phyloP scores from a whole-genome alignment of 495 filamentous ascomycete species.

The Achaetomiella virescens region DNA sequence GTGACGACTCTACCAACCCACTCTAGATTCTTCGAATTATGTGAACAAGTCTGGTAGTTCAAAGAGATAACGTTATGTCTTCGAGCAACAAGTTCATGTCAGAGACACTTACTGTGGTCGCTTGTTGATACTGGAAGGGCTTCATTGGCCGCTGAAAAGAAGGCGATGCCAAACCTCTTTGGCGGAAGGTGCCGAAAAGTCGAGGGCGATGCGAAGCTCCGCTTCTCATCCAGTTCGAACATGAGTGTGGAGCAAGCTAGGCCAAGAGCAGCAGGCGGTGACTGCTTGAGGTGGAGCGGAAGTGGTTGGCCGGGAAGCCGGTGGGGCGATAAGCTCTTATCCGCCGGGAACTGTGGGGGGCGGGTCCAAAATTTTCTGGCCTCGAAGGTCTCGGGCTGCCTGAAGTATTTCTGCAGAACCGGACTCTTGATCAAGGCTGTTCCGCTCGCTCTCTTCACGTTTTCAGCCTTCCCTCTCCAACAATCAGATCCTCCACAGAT shows the following conservation, averaged over 20 bases:
- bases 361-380: conserved; percentile 21
- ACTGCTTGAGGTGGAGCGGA: neutral
- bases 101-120: too few relatives aligned
- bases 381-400: conserved; percentile 1
- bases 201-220: neutral
- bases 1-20: too few relatives aligned
- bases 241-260: neutral
- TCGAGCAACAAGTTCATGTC: too few relatives aligned
- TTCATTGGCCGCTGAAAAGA: neutral
- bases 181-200: neutral
- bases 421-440: neutral
- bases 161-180: neutral
- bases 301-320: conserved; percentile 16
- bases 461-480: neutral
- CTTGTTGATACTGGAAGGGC: too few relatives aligned
- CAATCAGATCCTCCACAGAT: neutral
- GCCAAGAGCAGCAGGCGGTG: conserved; percentile 6
- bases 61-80: too few relatives aligned
- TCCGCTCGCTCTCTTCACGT: neutral
- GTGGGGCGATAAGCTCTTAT: conserved; percentile 24
- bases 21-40: too few relatives aligned
- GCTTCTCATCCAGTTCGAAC: neutral
- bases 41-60: too few relatives aligned
- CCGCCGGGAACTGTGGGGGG: conserved; percentile 14
- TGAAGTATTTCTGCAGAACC: conserved; percentile 21